These are phyloP conservation scores for Suillus sp. DNA, from an alignment of 768 basidiomycete genomes.

Conservation along the genomic window DNA sequence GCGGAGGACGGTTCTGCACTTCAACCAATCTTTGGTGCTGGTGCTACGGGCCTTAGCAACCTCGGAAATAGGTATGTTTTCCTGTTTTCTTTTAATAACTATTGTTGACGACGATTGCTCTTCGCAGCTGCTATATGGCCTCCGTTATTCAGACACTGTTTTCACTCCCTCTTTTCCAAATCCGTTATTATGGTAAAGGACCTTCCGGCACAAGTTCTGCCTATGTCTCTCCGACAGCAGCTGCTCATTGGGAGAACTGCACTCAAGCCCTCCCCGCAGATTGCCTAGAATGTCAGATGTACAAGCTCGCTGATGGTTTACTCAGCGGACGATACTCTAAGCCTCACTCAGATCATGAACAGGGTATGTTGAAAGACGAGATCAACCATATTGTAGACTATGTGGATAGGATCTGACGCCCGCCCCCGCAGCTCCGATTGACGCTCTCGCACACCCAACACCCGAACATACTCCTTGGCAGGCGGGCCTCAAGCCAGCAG, in stretches of 20 bases:
- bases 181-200: constrained; percentile 57
- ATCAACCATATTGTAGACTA: constrained; percentile 18
- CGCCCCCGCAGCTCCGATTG: constrained; percentile 24
- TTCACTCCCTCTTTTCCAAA: constrained; percentile 74
- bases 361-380: constrained; percentile 3
- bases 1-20: constrained; percentile 85
- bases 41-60: constrained; percentile 87
- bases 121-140: constrained; percentile 90
- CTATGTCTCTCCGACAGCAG: constrained; percentile 34
- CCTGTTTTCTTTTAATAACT: background rate
- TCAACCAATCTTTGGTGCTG: constrained; percentile 85
- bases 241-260: constrained; percentile 63
- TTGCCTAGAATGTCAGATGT: constrained; percentile 95
- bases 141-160: constrained; percentile 89
- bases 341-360: constrained; percentile 44
- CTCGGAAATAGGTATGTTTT: constrained; percentile 79
- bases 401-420: constrained; percentile 9
- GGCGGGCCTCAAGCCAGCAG: constrained; percentile 76
- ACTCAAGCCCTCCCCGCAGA: constrained; percentile 68
- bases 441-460: constrained; percentile 36
- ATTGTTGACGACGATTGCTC: background rate
- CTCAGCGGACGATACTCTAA: constrained; percentile 89
- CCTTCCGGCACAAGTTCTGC: constrained; percentile 16
- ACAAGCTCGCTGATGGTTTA: constrained; percentile 89
- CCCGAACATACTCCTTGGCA: constrained; percentile 47